Evolutionary conservation across 75 land plant genomes (phyloP).

Genomic region (Pseudotsuga menziesii): DNA sequence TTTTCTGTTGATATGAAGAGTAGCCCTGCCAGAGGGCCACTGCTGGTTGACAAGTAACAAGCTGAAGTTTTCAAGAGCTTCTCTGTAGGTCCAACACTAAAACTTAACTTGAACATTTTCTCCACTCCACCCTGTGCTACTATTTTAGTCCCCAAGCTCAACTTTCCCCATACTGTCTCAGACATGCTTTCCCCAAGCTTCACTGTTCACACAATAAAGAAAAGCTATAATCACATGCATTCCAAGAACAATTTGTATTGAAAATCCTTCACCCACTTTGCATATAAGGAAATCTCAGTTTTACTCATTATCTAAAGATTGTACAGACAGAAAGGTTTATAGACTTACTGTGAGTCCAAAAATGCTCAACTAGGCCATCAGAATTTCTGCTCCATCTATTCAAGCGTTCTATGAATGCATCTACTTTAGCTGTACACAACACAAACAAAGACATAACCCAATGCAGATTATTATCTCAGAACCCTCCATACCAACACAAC

Average conservation of each 20-base stretch:
- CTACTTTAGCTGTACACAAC: slow-evolving; percentile 6
- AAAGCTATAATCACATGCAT: slow-evolving; percentile 11
- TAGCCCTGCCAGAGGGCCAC: slow-evolving; percentile 61
- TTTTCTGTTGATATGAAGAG: slow-evolving; percentile 61
- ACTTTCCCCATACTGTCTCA: slow-evolving; percentile 54
- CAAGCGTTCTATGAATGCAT: slow-evolving; percentile 1
- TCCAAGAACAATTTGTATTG: too few species aligned
- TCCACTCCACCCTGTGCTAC: slow-evolving; percentile 50
- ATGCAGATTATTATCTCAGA: not conserved
- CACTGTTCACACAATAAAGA: slow-evolving; percentile 11
- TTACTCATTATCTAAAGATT: too few species aligned
- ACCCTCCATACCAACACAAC: not conserved
- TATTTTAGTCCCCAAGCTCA: slow-evolving; percentile 53
- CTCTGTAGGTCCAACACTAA: slow-evolving; percentile 35
- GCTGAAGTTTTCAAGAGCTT: slow-evolving; percentile 51
- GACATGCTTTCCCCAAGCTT: slow-evolving; percentile 38
- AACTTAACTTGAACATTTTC: slow-evolving; percentile 39
- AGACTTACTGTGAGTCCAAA: slow-evolving; percentile 8
- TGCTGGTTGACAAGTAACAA: slow-evolving; percentile 59
- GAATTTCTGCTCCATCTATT: slow-evolving; percentile 1
- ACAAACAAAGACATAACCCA: not conserved
- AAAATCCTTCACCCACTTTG: too few species aligned
- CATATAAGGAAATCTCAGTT: too few species aligned
- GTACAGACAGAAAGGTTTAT: not conserved
- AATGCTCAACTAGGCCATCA: slow-evolving; percentile 2